Evolutionary conservation across 116 monocot genomes (phyloP).

Genomic region (Zostera marina): DNA sequence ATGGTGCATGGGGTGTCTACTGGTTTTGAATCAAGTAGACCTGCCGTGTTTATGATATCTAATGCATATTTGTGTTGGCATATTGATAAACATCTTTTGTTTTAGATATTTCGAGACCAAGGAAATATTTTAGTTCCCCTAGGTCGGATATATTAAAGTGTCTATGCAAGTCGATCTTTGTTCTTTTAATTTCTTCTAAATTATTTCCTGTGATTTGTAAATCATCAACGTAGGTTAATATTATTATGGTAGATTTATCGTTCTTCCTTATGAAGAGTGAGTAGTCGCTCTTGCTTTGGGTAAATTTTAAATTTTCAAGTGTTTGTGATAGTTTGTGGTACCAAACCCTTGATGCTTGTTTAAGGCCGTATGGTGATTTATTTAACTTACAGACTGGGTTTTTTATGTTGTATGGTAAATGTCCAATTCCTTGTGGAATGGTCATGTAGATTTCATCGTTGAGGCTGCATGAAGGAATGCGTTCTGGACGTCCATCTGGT

Average conservation of each 20-base stretch:
- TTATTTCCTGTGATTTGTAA: slow-evolving; percentile 1
- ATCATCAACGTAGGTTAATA: slow-evolving; percentile 10
- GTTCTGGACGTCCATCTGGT: slow-evolving; percentile 4
- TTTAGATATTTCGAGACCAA: not conserved
- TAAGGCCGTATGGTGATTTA: slow-evolving; percentile 9
- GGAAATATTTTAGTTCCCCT: slow-evolving; percentile 5
- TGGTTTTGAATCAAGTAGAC: too few species aligned
- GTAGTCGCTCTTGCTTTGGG: not conserved
- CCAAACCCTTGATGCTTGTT: slow-evolving; percentile 6
- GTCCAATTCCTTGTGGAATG: not conserved
- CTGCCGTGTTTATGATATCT: too few species aligned
- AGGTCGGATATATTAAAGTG: slow-evolving; percentile 7
- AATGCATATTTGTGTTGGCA: too few species aligned
- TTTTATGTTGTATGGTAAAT: not conserved
- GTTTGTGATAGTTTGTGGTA: not conserved
- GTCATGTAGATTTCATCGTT: slow-evolving; percentile 7
- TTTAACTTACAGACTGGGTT: slow-evolving; percentile 3
- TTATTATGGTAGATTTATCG: too few species aligned
- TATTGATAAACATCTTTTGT: too few species aligned
- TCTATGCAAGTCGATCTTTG: not conserved
- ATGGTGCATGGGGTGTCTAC: too few species aligned
- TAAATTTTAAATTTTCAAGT: not conserved
- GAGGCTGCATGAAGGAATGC: slow-evolving; percentile 5
- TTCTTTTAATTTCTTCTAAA: not conserved
- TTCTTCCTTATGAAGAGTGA: too few species aligned